phyloP scores from a whole-genome alignment of 2,329 filamentous ascomycete species.

The Pyrenochaeta sp. region DNA sequence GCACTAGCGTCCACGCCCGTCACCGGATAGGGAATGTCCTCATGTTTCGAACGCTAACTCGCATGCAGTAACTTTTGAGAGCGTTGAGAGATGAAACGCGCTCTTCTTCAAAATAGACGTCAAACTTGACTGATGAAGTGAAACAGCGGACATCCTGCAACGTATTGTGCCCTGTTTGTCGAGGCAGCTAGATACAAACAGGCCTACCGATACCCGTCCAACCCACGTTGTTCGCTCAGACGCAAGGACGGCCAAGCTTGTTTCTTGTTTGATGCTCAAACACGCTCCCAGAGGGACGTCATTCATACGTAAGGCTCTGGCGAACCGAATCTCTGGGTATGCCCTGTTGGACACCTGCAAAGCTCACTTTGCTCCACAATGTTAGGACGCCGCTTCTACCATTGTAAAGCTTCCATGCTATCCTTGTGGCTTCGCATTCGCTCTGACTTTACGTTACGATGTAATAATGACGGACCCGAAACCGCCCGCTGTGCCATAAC shows the following conservation, averaged over 20 bases:
- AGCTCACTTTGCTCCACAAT: neutral
- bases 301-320: constrained; percentile 8
- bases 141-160: constrained; percentile 13
- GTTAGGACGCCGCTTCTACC: neutral
- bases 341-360: neutral
- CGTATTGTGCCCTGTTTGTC: constrained; percentile 8
- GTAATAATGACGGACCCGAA: neutral
- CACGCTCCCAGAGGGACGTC: constrained; percentile 21
- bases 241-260: constrained; percentile 14
- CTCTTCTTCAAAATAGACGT: constrained; percentile 11
- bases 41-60: constrained; percentile 14
- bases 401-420: neutral
- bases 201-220: constrained; percentile 12
- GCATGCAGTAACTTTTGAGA: constrained; percentile 12
- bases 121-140: constrained; percentile 18
- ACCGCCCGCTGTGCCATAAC: neutral
- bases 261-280: constrained; percentile 17
- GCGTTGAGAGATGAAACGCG: constrained; percentile 17
- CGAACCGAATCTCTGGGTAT: neutral
- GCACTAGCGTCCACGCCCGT: constrained; percentile 11
- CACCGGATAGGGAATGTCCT: constrained; percentile 7
- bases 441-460: neutral
- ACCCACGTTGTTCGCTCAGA: constrained; percentile 8
- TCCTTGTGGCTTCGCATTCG: neutral
- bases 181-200: constrained; percentile 15